Evolutionary conservation across 441 rosid genomes (phyloP).

Genomic region (Pelargonium citronellum): DNA sequence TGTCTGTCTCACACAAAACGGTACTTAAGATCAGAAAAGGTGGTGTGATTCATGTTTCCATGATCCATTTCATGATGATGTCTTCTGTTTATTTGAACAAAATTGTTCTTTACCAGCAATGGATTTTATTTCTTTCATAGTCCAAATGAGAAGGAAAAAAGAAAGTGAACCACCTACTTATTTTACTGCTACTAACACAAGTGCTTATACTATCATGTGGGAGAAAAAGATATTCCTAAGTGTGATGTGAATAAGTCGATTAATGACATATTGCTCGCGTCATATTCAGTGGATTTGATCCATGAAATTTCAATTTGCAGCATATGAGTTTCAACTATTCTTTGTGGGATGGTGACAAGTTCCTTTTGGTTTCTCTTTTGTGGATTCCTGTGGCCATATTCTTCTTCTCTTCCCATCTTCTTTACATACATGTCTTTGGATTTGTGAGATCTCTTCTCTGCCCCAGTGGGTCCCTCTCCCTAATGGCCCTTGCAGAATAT

Average conservation of each 20-base stretch:
- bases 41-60: too few species aligned
- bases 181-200: too few species aligned
- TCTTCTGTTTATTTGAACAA: too few species aligned
- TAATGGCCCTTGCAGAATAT: too few species aligned
- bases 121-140: too few species aligned
- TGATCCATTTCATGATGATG: too few species aligned
- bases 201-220: background rate
- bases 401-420: constrained; percentile 34
- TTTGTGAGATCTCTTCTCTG: constrained; percentile 36
- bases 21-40: too few species aligned
- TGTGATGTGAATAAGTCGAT: background rate
- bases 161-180: background rate
- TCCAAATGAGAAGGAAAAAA: background rate
- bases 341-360: constrained; percentile 38
- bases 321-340: constrained; percentile 19
- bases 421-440: constrained; percentile 33
- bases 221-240: background rate
- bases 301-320: constrained; percentile 8
- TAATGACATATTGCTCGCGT: constrained; percentile 40
- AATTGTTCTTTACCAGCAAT: too few species aligned
- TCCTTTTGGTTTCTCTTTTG: constrained; percentile 40
- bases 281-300: constrained; percentile 22
- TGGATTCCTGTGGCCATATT: constrained; percentile 49
- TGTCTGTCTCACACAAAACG: too few species aligned
- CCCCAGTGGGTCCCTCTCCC: constrained; percentile 37